These are phyloP conservation scores for Polyplosphaeria fusca DNA, from an alignment of 495 filamentous ascomycete genomes.

Conservation along the genomic window DNA sequence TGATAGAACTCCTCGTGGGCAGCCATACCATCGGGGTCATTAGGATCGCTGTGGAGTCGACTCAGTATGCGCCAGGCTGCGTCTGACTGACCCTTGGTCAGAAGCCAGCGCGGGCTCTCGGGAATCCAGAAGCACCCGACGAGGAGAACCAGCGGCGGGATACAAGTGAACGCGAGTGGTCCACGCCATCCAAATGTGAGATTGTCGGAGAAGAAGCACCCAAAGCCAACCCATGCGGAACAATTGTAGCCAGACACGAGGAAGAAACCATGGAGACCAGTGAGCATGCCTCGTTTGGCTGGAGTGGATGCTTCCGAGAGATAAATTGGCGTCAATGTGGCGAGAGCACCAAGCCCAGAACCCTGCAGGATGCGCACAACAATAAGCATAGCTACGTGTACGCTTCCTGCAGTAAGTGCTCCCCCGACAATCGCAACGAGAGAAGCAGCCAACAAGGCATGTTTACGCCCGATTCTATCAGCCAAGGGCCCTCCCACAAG, in stretches of 20 bases:
- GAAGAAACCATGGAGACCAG: slow-evolving; percentile 50
- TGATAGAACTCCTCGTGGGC: slow-evolving; percentile 35
- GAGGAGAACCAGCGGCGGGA: slow-evolving; percentile 53
- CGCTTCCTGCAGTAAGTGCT: slow-evolving; percentile 33
- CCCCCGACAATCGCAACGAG: slow-evolving; percentile 29
- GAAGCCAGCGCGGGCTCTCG: slow-evolving; percentile 63
- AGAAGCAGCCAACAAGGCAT: slow-evolving; percentile 20
- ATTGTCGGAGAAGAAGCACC: slow-evolving; percentile 56
- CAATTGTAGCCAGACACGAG: slow-evolving; percentile 53
- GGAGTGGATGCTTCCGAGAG: slow-evolving; percentile 46
- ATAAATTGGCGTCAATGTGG: slow-evolving; percentile 45
- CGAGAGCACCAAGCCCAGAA: slow-evolving; percentile 41
- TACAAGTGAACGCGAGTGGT: slow-evolving; percentile 55
- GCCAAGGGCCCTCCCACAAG: slow-evolving; percentile 26
- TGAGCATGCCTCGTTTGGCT: slow-evolving; percentile 43
- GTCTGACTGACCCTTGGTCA: slow-evolving; percentile 49
- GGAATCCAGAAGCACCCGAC: slow-evolving; percentile 58
- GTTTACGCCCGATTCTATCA: slow-evolving; percentile 32
- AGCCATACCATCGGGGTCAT: slow-evolving; percentile 18
- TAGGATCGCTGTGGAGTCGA: slow-evolving; percentile 38
- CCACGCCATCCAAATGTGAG: slow-evolving; percentile 56
- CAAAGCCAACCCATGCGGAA: slow-evolving; percentile 67
- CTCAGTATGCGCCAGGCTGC: slow-evolving; percentile 50
- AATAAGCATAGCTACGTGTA: slow-evolving; percentile 37
- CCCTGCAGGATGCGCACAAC: slow-evolving; percentile 44